Percentiles rank a stretch among this genome's conserved stretches.
These are phyloP conservation scores for Typha latifolia DNA, from an alignment of 176 grass and related monocot genomes.

Conservation along the genomic window DNA sequence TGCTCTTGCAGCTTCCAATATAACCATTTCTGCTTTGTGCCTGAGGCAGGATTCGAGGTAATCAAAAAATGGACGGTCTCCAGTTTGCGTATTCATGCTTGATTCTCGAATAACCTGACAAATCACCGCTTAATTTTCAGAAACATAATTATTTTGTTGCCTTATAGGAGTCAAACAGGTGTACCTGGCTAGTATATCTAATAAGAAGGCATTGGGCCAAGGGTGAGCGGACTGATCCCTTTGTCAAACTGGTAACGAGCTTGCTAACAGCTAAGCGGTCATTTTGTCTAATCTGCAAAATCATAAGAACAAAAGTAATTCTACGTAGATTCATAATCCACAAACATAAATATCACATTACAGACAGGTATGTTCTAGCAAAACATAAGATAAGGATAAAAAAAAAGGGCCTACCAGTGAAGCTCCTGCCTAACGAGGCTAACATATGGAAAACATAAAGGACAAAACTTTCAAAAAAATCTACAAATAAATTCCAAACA, in stretches of 20 bases:
- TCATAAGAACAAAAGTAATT: constrained; percentile 3
- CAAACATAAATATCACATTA: no score
- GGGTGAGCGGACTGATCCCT: constrained; percentile 90
- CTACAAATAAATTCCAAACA: no score
- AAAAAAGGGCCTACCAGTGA: no score
- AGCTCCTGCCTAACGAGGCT: no score
- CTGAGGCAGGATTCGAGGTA: constrained; percentile 87
- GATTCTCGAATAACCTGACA: constrained; percentile 92
- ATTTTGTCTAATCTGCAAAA: constrained; percentile 91
- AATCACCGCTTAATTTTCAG: neutral
- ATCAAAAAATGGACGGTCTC: constrained; percentile 94
- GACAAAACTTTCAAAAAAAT: no score
- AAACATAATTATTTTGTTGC: constrained; percentile 3
- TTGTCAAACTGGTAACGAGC: constrained; percentile 88
- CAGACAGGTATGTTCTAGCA: no score
- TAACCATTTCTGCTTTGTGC: constrained; percentile 97
- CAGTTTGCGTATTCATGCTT: constrained; percentile 48
- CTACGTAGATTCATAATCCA: no score
- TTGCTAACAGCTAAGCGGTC: constrained; percentile 94
- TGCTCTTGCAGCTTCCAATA: constrained; percentile 91
- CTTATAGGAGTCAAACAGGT: constrained; percentile 20
- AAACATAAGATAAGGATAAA: no score
- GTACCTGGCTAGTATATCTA: constrained; percentile 90
- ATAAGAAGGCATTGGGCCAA: constrained; percentile 92
- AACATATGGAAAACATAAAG: no score